A percentile compares a stretch with the other conserved stretches of the same genome.
These are phyloP conservation scores for Candida koratica DNA, from an alignment of 805 yeast genomes.

Conservation along the genomic window DNA sequence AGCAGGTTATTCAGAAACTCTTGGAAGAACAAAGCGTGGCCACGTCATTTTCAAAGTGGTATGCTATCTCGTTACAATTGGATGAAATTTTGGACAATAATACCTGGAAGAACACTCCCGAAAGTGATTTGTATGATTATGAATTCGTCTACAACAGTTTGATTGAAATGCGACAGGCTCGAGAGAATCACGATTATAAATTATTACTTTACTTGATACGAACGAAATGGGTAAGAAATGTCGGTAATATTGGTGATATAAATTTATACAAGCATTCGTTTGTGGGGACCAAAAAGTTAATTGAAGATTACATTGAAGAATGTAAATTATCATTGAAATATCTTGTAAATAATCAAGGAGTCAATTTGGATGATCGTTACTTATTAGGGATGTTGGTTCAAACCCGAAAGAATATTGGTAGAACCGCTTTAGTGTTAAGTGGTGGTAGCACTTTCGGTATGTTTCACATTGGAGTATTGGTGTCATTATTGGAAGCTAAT, in stretches of 20 bases:
- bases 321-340: conserved; percentile 50
- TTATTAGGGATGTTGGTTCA: conserved; percentile 77
- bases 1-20: conserved; percentile 20
- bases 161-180: conserved; percentile 53
- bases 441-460: conserved; percentile 96
- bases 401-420: conserved; percentile 85
- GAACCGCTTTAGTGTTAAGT: conserved; percentile 89
- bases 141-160: conserved; percentile 52
- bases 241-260: conserved; percentile 84
- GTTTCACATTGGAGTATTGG: conserved; percentile 87
- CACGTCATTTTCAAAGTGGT: conserved; percentile 61
- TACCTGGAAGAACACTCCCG: conserved; percentile 64
- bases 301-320: conserved; percentile 80
- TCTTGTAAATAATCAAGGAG: conserved; percentile 36
- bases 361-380: conserved; percentile 59
- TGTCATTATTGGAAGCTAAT: conserved; percentile 69
- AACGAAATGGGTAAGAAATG: conserved; percentile 78
- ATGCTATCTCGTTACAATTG: conserved; percentile 53
- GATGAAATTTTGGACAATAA: conserved; percentile 64
- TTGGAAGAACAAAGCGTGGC: conserved; percentile 31
- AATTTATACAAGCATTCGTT: conserved; percentile 72
- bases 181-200: conserved; percentile 54
- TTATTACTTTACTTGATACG: conserved; percentile 68
- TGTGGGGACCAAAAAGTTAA: conserved; percentile 79
- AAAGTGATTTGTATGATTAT: conserved; percentile 71